Conservation (phyloP, 805 yeast genomes). For the Myxozyma monticola region DNA sequence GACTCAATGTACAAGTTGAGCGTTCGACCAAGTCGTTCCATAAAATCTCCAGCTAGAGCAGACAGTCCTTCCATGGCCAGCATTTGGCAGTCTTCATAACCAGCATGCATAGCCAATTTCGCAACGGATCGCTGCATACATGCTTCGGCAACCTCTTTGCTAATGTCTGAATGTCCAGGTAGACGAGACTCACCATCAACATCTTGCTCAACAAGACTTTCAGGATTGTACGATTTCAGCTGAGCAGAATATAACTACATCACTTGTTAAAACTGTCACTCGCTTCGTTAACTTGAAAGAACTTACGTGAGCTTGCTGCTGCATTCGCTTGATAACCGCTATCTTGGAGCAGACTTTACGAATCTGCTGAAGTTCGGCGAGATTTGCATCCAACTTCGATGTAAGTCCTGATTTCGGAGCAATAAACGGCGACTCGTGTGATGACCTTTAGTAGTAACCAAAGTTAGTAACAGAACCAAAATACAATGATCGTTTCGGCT, state of each 20-base stretch:
- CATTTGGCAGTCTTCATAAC: constrained; percentile 82
- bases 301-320: constrained; percentile 54
- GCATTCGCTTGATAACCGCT: constrained; percentile 84
- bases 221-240: constrained; percentile 66
- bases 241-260: constrained; percentile 51
- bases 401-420: constrained; percentile 58
- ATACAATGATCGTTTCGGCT: no score
- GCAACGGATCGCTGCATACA: constrained; percentile 69
- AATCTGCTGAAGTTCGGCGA: constrained; percentile 80
- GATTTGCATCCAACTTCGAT: constrained; percentile 60
- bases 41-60: constrained; percentile 77
- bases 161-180: constrained; percentile 59
- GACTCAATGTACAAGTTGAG: constrained; percentile 73
- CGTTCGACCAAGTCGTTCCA: constrained; percentile 71
- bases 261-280: no score
- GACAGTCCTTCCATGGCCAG: constrained; percentile 76
- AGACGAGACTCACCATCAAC: constrained; percentile 81
- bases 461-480: background rate
- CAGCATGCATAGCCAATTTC: constrained; percentile 84
- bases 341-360: constrained; percentile 86
- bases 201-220: constrained; percentile 62
- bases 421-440: constrained; percentile 44
- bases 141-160: constrained; percentile 60
- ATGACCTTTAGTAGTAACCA: constrained; percentile 42
- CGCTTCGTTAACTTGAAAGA: background rate